These are phyloP conservation scores for Metarhizium sp. DNA, from an alignment of 2,329 filamentous ascomycete species.

Conservation along the genomic window DNA sequence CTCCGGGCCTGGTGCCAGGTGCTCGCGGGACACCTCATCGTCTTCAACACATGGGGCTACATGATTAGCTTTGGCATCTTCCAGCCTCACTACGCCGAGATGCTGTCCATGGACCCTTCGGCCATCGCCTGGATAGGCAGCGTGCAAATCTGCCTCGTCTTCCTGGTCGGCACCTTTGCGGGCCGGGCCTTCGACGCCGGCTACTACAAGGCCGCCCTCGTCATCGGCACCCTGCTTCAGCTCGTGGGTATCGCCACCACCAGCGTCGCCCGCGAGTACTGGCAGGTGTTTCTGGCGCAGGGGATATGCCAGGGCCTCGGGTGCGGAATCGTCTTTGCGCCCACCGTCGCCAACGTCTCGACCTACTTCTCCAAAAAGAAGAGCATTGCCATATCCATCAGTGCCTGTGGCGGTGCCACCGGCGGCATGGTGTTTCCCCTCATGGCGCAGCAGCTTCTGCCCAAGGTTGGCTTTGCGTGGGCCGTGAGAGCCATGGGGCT, in stretches of 20 bases:
- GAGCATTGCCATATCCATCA: slow-evolving; percentile 49
- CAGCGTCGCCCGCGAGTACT: slow-evolving; percentile 32
- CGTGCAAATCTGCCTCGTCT: slow-evolving; percentile 34
- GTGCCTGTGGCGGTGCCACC: slow-evolving; percentile 48
- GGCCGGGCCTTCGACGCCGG: slow-evolving; percentile 34
- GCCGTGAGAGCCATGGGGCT: slow-evolving; percentile 54
- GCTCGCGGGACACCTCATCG: slow-evolving; percentile 25
- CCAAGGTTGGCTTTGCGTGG: slow-evolving; percentile 54
- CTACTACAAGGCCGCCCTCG: slow-evolving; percentile 23
- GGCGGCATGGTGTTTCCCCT: slow-evolving; percentile 57
- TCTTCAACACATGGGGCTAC: slow-evolving; percentile 29
- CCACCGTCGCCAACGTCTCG: slow-evolving; percentile 42
- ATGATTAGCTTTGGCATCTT: slow-evolving; percentile 30
- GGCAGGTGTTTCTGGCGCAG: slow-evolving; percentile 41
- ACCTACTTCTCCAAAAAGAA: slow-evolving; percentile 54
- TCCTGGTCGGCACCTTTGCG: slow-evolving; percentile 29
- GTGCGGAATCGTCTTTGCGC: slow-evolving; percentile 42
- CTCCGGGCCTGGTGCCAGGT: slow-evolving; percentile 28
- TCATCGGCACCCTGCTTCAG: slow-evolving; percentile 31
- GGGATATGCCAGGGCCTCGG: slow-evolving; percentile 49
- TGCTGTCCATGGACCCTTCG: slow-evolving; percentile 22
- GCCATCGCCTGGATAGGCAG: slow-evolving; percentile 40
- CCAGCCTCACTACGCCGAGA: slow-evolving; percentile 27
- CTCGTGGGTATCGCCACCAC: slow-evolving; percentile 35
- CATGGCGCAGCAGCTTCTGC: slow-evolving; percentile 45